Evolutionary conservation across 176 grass and related monocot species (phyloP).

Genomic region (Carex littledalei): DNA sequence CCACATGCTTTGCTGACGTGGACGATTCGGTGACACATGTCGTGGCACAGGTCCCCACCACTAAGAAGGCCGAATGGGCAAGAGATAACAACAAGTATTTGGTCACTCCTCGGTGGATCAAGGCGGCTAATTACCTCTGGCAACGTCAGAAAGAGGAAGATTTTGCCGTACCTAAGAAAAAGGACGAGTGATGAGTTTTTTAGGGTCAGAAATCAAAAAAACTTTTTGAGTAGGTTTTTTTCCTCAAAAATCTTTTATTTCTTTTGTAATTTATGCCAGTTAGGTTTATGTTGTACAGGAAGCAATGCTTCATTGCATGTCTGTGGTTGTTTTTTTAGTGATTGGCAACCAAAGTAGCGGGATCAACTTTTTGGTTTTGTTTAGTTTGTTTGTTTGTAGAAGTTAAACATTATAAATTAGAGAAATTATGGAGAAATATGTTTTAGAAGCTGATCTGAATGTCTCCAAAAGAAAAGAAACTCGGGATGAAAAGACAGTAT

Average conservation of each 20-base stretch:
- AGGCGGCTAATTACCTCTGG: conserved; percentile 65
- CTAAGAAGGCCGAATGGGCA: conserved; percentile 19
- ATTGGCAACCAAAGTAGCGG: background rate
- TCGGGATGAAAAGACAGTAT: too few species aligned
- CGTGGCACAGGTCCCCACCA: conserved; percentile 39
- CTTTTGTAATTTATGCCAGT: background rate
- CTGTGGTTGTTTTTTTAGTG: background rate
- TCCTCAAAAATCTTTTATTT: background rate
- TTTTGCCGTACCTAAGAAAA: background rate
- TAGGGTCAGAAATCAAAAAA: background rate
- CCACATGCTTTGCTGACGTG: conserved; percentile 46
- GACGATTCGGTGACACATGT: conserved; percentile 63
- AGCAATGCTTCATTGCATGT: background rate
- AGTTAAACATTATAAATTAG: background rate
- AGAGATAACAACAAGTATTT: conserved; percentile 50
- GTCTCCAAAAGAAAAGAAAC: background rate
- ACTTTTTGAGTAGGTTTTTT: background rate
- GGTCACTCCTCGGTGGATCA: conserved; percentile 27
- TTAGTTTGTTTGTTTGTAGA: background rate
- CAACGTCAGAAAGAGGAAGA: background rate
- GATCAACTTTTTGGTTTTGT: background rate
- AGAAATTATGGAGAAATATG: background rate
- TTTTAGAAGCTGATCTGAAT: background rate
- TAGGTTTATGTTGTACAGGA: background rate
- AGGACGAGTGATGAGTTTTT: background rate